Conservation (phyloP, 2,329 filamentous ascomycete genomes). For the Periconia macrospinosa region DNA sequence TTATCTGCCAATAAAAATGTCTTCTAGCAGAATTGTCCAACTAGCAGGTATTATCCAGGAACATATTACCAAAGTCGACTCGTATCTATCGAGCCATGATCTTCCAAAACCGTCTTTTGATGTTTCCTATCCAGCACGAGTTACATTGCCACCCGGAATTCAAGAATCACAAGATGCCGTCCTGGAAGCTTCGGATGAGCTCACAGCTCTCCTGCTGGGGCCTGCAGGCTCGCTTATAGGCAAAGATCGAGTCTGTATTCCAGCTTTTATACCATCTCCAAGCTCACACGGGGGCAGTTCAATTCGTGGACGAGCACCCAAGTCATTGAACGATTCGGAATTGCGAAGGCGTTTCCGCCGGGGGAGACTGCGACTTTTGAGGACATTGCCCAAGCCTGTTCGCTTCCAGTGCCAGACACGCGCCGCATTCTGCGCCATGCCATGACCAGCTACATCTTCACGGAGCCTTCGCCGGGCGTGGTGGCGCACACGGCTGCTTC, state of each 20-base stretch:
- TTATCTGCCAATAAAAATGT: not conserved
- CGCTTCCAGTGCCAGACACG: not conserved
- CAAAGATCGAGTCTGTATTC: no score
- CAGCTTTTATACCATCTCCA: no score
- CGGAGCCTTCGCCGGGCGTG: not conserved
- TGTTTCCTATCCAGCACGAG: not conserved
- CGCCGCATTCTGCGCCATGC: not conserved
- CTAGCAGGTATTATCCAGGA: slow-evolving; percentile 4
- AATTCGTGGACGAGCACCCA: not conserved
- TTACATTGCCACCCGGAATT: slow-evolving; percentile 1
- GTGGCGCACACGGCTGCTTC: not conserved
- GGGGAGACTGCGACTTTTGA: not conserved
- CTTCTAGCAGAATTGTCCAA: slow-evolving; percentile 8
- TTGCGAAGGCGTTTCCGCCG: not conserved
- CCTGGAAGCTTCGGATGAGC: slow-evolving; percentile 4
- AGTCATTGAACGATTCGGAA: not conserved
- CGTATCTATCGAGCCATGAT: not conserved
- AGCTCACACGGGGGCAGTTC: no score
- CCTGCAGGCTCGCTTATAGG: not conserved
- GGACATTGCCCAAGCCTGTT: not conserved
- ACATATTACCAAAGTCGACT: slow-evolving; percentile 4
- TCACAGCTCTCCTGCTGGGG: slow-evolving; percentile 3
- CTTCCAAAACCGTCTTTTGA: slow-evolving; percentile 10
- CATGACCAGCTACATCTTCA: not conserved
- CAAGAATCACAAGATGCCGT: not conserved